A percentile compares a stretch with the other conserved stretches of the same genome.
Conservation (phyloP, 1,139 yeast species). For the Hyphopichia buzzinii region DNA sequence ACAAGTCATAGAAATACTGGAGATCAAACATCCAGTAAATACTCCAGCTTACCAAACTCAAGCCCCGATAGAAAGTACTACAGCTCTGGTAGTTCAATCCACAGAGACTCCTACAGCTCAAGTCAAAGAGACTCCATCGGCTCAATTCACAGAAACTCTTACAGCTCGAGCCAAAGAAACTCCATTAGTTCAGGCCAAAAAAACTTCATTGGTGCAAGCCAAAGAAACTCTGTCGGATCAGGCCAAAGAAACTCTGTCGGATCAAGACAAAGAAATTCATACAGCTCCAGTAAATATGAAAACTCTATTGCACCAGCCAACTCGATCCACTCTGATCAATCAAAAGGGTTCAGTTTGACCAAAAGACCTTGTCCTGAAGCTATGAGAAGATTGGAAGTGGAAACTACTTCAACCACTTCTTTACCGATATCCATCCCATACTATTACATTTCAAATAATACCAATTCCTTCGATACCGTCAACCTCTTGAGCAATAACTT, state of each 20-base stretch:
- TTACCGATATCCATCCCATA: slow-evolving; percentile 35
- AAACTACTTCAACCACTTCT: slow-evolving; percentile 28
- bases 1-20: neutral
- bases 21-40: neutral
- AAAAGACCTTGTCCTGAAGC: slow-evolving; percentile 9
- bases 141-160: too few species aligned
- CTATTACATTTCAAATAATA: slow-evolving; percentile 25
- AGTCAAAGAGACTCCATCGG: too few species aligned
- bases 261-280: too few species aligned
- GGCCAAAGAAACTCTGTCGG: too few species aligned
- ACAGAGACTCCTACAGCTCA: too few species aligned
- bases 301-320: slow-evolving; percentile 1
- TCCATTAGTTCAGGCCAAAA: too few species aligned
- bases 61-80: too few species aligned
- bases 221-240: too few species aligned
- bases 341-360: neutral
- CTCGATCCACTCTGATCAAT: neutral
- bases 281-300: slow-evolving; percentile 3
- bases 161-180: too few species aligned
- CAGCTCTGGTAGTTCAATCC: too few species aligned
- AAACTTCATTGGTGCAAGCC: too few species aligned
- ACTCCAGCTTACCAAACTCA: neutral
- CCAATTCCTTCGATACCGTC: slow-evolving; percentile 33
- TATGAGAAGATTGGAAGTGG: slow-evolving; percentile 27
- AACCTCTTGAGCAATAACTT: slow-evolving; percentile 20